Evolutionary conservation across 1,284 basidiomycete genomes (phyloP).

Genomic region (Inonotus obliquus): DNA sequence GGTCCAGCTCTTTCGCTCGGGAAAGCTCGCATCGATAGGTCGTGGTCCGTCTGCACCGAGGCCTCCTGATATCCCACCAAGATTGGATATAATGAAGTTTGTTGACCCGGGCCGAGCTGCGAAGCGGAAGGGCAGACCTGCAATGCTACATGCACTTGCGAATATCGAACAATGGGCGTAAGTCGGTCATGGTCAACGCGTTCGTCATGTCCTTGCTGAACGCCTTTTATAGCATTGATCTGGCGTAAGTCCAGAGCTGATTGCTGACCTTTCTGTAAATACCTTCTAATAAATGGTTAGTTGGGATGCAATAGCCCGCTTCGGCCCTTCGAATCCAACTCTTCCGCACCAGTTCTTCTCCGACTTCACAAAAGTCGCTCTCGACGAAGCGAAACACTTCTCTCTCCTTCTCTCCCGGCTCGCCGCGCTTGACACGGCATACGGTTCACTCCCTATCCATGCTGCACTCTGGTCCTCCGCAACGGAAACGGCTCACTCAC

Average conservation of each 20-base stretch:
- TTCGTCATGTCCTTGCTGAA: neutral
- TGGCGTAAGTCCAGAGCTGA: conserved; percentile 47
- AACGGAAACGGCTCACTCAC: conserved; percentile 62
- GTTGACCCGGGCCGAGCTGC: conserved; percentile 62
- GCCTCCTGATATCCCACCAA: conserved; percentile 68
- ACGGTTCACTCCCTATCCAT: conserved; percentile 72
- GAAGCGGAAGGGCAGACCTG: conserved; percentile 63
- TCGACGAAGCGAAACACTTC: conserved; percentile 85
- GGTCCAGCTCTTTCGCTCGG: conserved; percentile 64
- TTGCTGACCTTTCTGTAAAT: neutral
- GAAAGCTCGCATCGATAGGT: conserved; percentile 62
- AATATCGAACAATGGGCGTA: conserved; percentile 93
- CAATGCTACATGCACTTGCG: conserved; percentile 78
- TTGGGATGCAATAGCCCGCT: conserved; percentile 84
- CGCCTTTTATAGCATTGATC: conserved; percentile 53
- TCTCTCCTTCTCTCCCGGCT: conserved; percentile 55
- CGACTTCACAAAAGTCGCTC: conserved; percentile 76
- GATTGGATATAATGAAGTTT: conserved; percentile 52
- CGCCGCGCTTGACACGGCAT: conserved; percentile 63
- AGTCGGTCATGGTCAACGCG: conserved; percentile 36
- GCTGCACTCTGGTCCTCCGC: conserved; percentile 84
- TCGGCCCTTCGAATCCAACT: conserved; percentile 54
- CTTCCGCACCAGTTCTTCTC: conserved; percentile 74
- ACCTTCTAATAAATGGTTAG: conserved; percentile 29
- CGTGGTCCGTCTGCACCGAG: conserved; percentile 45